Conservation (phyloP, 306 rosid genomes). For the Ziziphus jujuba region DNA sequence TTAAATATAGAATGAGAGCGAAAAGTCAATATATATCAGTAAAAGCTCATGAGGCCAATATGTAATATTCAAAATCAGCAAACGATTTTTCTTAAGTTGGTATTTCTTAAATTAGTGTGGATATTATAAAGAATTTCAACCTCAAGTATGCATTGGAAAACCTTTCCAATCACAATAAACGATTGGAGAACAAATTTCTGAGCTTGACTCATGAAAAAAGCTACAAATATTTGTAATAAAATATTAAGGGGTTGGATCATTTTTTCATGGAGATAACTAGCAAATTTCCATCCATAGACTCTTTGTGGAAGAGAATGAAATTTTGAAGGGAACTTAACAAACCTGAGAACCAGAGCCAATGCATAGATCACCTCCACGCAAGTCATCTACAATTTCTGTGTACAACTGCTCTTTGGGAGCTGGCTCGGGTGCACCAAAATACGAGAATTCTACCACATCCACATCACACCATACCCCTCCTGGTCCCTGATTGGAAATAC, state of each 20-base stretch:
- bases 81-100: too few relatives aligned
- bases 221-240: background rate
- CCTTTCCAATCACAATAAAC: background rate
- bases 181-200: background rate
- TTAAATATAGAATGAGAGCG: too few relatives aligned
- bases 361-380: conserved; percentile 92
- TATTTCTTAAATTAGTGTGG: too few relatives aligned
- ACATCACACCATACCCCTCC: conserved; percentile 99
- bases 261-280: background rate
- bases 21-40: too few relatives aligned
- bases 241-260: background rate
- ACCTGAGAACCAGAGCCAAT: conserved; percentile 99
- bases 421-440: conserved; percentile 99
- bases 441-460: conserved; percentile 96
- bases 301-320: background rate
- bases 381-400: conserved; percentile 88
- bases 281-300: background rate
- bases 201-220: background rate
- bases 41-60: too few relatives aligned
- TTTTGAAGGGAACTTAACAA: conserved; percentile 22
- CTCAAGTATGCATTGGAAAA: too few relatives aligned
- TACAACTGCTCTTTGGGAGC: conserved; percentile 92
- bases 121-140: too few relatives aligned
- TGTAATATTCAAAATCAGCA: too few relatives aligned
- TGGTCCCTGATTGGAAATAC: conserved; percentile 69